phyloP scores from a whole-genome alignment of 2,329 filamentous ascomycete species.

The Exophiala spinifera region DNA sequence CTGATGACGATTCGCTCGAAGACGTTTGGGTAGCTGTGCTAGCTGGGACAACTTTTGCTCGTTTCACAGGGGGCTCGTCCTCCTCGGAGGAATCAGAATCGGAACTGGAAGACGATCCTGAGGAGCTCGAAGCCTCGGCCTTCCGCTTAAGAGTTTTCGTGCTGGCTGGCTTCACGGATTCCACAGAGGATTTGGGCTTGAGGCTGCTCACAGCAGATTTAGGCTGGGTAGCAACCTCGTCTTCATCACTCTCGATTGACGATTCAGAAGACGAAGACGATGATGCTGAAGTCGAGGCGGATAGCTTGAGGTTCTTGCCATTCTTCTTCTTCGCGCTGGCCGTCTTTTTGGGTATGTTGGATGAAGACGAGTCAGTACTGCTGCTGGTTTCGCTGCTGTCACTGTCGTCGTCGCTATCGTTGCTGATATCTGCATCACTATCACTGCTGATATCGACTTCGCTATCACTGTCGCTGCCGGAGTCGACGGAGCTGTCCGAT shows the following conservation, averaged over 20 bases:
- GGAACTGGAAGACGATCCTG: slow-evolving; percentile 34
- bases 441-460: slow-evolving; percentile 10
- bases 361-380: slow-evolving; percentile 38
- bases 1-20: slow-evolving; percentile 34
- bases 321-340: slow-evolving; percentile 33
- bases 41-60: slow-evolving; percentile 9
- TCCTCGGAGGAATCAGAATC: slow-evolving; percentile 38
- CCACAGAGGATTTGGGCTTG: too few relatives aligned
- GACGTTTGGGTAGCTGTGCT: slow-evolving; percentile 14
- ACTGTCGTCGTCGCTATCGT: slow-evolving; percentile 30
- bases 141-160: slow-evolving; percentile 58
- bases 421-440: slow-evolving; percentile 29
- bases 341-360: slow-evolving; percentile 33
- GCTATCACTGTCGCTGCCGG: slow-evolving; percentile 26
- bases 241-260: slow-evolving; percentile 37
- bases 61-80: slow-evolving; percentile 22
- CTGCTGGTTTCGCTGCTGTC: slow-evolving; percentile 26
- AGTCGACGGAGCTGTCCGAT: slow-evolving; percentile 20
- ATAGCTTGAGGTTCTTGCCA: slow-evolving; percentile 33
- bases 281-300: slow-evolving; percentile 23
- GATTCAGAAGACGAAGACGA: not conserved
- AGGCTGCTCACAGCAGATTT: too few relatives aligned
- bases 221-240: slow-evolving; percentile 35
- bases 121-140: slow-evolving; percentile 44
- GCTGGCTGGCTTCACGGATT: slow-evolving; percentile 27